phyloP scores from a whole-genome alignment of 306 rosid genomes.

The Cucurbita maxima region DNA sequence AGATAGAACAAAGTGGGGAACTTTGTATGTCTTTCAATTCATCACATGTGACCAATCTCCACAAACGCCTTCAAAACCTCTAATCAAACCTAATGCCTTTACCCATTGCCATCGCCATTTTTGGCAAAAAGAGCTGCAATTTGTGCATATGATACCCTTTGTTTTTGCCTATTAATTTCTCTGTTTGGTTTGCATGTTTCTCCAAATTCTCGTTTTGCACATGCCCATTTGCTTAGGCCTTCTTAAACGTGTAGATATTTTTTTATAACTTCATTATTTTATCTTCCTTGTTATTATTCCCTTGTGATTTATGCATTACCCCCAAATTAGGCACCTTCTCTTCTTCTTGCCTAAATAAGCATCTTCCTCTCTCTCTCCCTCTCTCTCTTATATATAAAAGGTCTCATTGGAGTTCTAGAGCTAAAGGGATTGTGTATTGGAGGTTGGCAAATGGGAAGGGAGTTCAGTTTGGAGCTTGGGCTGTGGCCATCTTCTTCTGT shows the following conservation, averaged over 20 bases:
- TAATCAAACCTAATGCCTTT: background rate
- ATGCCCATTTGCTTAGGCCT: slow-evolving; percentile 3
- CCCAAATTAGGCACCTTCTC: background rate
- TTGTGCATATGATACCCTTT: background rate
- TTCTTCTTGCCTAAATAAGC: background rate
- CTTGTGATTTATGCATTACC: background rate
- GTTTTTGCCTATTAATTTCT: background rate
- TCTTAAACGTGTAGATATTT: background rate
- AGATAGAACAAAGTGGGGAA: background rate
- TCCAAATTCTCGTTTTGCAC: slow-evolving; percentile 11
- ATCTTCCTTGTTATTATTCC: background rate
- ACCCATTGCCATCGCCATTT: background rate
- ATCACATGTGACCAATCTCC: slow-evolving; percentile 2
- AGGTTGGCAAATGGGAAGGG: background rate
- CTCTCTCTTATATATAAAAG: background rate
- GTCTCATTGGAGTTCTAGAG: background rate
- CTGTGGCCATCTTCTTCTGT: background rate
- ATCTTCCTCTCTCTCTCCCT: background rate
- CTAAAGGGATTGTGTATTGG: background rate
- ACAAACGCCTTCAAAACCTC: background rate
- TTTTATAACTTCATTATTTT: background rate
- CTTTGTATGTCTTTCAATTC: background rate
- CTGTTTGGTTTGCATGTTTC: background rate
- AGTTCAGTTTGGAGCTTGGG: slow-evolving; percentile 1
- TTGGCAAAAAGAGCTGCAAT: slow-evolving; percentile 1